Conservation (phyloP, 495 filamentous ascomycete genomes). For the Hamigera avellanea region DNA sequence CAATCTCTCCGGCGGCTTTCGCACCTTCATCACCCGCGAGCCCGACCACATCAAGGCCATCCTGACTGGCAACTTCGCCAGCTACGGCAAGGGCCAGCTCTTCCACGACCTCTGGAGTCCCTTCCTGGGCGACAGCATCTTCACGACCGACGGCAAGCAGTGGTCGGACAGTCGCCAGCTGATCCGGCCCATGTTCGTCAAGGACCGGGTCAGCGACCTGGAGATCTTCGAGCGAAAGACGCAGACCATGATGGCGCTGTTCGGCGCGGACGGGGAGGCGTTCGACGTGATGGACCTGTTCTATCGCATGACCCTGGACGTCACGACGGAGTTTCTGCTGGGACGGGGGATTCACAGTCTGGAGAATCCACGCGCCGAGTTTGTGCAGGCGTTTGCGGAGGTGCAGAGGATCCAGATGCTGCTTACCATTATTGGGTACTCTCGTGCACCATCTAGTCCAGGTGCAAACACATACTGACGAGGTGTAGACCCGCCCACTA, state of each 20-base stretch:
- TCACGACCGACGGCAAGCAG: constrained; percentile 41
- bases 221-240: constrained; percentile 41
- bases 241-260: constrained; percentile 24
- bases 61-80: constrained; percentile 41
- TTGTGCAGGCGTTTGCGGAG: constrained; percentile 40
- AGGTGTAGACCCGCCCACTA: constrained; percentile 24
- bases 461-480: no score
- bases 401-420: constrained; percentile 40
- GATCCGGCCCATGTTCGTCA: constrained; percentile 48
- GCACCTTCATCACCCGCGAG: constrained; percentile 39
- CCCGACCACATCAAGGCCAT: constrained; percentile 48
- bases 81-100: constrained; percentile 42
- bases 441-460: not conserved
- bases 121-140: constrained; percentile 48
- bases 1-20: constrained; percentile 14
- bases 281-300: constrained; percentile 43
- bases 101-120: constrained; percentile 40
- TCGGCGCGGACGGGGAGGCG: constrained; percentile 25
- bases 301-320: constrained; percentile 44
- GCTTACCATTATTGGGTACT: constrained; percentile 26
- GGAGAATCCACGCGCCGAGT: constrained; percentile 36
- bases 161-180: constrained; percentile 42
- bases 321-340: constrained; percentile 47
- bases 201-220: constrained; percentile 36
- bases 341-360: constrained; percentile 41